A percentile compares a stretch with the other conserved stretches of the same genome.
Conservation (phyloP, 345 rosid genomes). For the Pistacia integerrima region DNA sequence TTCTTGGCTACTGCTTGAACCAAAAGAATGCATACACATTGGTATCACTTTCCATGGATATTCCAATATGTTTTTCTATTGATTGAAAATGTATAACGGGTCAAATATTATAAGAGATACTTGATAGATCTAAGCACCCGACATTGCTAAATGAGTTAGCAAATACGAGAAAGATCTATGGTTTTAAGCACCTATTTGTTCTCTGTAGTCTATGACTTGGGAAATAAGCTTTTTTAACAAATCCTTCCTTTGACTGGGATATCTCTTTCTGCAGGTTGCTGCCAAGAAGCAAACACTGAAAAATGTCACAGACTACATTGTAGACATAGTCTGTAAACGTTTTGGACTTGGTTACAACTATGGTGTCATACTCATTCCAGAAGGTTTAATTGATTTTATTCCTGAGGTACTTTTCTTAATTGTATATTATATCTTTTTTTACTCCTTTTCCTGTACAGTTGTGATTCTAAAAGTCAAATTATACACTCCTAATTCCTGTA, state of each 20-base stretch:
- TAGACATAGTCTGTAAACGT: slow-evolving; percentile 79
- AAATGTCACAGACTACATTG: slow-evolving; percentile 86
- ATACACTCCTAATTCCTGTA: not conserved
- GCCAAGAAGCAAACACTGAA: slow-evolving; percentile 79
- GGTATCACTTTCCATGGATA: not conserved
- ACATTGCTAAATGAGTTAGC: not conserved
- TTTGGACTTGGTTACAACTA: slow-evolving; percentile 73
- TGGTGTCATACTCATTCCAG: slow-evolving; percentile 94
- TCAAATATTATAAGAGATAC: not conserved
- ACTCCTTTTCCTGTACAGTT: not conserved
- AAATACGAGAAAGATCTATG: not conserved
- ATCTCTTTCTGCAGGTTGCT: slow-evolving; percentile 56
- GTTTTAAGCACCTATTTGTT: not conserved
- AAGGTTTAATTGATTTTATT: slow-evolving; percentile 97
- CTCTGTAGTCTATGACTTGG: not conserved
- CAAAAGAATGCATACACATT: too few species aligned
- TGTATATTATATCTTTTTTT: not conserved
- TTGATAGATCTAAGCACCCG: not conserved
- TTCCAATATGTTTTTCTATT: not conserved
- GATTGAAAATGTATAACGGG: not conserved
- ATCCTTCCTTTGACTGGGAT: not conserved
- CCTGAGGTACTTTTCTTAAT: slow-evolving; percentile 67
- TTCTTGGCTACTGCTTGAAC: too few species aligned
- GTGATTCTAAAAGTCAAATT: not conserved
- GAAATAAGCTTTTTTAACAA: not conserved